phyloP scores from a whole-genome alignment of 169 alveolate species.

The Eimeria praecox region DNA sequence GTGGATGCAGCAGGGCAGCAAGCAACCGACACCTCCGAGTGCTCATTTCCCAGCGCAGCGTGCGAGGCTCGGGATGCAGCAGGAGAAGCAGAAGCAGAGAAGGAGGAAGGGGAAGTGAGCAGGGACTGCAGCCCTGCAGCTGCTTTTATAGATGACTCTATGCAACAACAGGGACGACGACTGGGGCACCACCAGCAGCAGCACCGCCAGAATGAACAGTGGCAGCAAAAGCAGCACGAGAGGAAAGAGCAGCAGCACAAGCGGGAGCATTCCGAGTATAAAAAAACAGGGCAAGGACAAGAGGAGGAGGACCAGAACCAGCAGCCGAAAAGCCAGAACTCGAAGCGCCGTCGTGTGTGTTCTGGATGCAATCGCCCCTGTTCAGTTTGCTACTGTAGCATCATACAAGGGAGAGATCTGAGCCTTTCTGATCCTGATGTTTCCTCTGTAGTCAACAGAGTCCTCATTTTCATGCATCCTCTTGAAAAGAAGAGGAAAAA shows the following conservation, averaged over 20 bases:
- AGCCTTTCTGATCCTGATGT: constrained; percentile 30
- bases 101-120: background rate
- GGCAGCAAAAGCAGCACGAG: constrained; percentile 6
- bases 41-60: background rate
- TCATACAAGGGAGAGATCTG: constrained; percentile 32
- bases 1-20: background rate
- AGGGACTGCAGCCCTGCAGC: background rate
- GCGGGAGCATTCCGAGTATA: background rate
- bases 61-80: background rate
- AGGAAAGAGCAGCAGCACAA: constrained; percentile 22
- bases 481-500: constrained; percentile 75
- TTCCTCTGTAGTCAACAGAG: constrained; percentile 43
- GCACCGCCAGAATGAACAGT: too few species aligned
- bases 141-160: background rate
- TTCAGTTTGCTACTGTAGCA: constrained; percentile 74
- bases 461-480: constrained; percentile 74
- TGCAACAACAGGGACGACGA: constrained; percentile 16
- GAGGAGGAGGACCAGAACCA: background rate
- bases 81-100: background rate
- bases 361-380: constrained; percentile 76
- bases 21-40: background rate
- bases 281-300: background rate
- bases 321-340: background rate
- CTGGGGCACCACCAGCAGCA: constrained; percentile 30
- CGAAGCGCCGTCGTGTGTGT: constrained; percentile 62